Conservation (phyloP, 768 basidiomycete species). For the Strobilomyces dryophilus region DNA sequence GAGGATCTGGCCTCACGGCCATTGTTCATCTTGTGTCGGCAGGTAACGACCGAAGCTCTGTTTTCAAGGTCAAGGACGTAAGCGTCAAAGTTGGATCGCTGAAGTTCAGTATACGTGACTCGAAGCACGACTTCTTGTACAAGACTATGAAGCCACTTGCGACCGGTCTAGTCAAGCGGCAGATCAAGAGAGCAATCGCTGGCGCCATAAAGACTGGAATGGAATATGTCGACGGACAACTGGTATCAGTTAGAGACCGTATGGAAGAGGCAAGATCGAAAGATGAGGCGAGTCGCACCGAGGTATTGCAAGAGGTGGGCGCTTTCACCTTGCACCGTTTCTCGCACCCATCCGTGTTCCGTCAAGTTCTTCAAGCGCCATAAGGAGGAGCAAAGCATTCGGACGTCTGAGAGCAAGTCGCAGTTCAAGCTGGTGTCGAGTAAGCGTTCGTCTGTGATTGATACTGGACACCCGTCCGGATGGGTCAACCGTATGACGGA, state of each 20-base stretch:
- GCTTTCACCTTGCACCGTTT: background rate
- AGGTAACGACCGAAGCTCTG: constrained; percentile 59
- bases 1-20: constrained; percentile 75
- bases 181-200: constrained; percentile 55
- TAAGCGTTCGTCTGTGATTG: constrained; percentile 66
- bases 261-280: constrained; percentile 59
- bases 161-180: constrained; percentile 75
- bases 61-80: constrained; percentile 70
- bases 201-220: constrained; percentile 75
- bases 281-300: constrained; percentile 38
- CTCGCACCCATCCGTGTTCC: background rate
- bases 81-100: constrained; percentile 81
- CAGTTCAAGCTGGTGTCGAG: constrained; percentile 80
- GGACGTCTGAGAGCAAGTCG: constrained; percentile 42
- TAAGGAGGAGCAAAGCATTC: constrained; percentile 40
- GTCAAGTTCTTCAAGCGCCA: constrained; percentile 57
- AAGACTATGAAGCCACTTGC: constrained; percentile 79
- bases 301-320: constrained; percentile 59
- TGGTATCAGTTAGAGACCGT: constrained; percentile 80
- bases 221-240: constrained; percentile 85
- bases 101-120: constrained; percentile 87
- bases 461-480: constrained; percentile 61
- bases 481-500: constrained; percentile 60
- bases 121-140: constrained; percentile 87
- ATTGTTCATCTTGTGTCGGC: constrained; percentile 59